Base-by-base conservation (phyloP, 148 eudicot genomes). In the Rhododendron griersonianum region DNA sequence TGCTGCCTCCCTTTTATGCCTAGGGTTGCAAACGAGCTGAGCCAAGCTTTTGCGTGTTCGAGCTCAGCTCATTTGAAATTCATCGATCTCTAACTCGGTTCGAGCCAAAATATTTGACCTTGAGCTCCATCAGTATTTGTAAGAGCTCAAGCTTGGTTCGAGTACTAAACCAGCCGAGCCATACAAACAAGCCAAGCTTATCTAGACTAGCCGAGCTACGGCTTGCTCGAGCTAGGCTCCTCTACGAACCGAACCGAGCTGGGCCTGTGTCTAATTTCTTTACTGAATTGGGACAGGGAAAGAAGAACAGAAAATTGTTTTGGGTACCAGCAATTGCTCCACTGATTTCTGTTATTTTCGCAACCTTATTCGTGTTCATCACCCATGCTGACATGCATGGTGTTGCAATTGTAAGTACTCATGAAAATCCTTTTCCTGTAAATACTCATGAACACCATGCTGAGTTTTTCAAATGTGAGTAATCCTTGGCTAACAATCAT, bases 261-360 rank as follows among this genome's bases (percentile, higher is more conserved):
- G 2, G 15, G 35, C 37, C 41, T 25, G 16, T 33, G 59, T 80
- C 79, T 55, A 84, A 21, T 48, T 51, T 57, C 28, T 81, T 61
- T 23, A 33, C 74, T 45, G 16, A 19, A 21, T 41, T 67, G 23
- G 84, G 80, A 80, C 93, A 96, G 99, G 98, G 96, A 73, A 95
- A 96, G 86, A 96, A 87, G 88, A 83, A 95, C 84, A 95, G 90
- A 90, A 95, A 92, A 87, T 78, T 89, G 7, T 96, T 96, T 71
- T 96, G 99, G 99, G 86, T 96, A 19, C 94, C 99, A 5, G 99
- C 99, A 74, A 92, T 95, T 39, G 98, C 96, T 85, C 99, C 99
- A 3, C 85, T 96, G 88, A 88, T 88, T 39, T 93, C 95, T 16
- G 98, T 96, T 61, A 88, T 96, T 79, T 78, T 96, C 50, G 87